Evolutionary conservation across 2,329 filamentous ascomycete species (phyloP).

Genomic region (Dothideomycetes sp.): DNA sequence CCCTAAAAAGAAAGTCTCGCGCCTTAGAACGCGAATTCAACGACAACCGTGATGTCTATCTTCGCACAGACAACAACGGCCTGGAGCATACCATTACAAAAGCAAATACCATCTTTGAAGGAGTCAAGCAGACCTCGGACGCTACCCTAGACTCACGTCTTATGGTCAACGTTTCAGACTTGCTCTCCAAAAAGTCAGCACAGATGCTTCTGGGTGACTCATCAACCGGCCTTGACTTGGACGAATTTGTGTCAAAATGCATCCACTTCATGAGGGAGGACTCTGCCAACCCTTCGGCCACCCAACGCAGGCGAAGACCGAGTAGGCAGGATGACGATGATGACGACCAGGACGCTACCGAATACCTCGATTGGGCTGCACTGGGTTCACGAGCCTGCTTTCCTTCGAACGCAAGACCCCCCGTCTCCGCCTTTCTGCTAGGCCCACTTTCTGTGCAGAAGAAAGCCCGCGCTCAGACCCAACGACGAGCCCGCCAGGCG

Average conservation of each 20-base stretch:
- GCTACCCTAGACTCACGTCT: conserved; percentile 84
- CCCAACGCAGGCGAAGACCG: conserved; percentile 11
- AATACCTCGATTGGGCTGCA: conserved; percentile 74
- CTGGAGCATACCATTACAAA: conserved; percentile 34
- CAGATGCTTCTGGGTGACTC: conserved; percentile 62
- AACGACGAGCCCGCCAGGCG: conserved; percentile 60
- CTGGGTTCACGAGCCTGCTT: conserved; percentile 70
- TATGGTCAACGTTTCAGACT: conserved; percentile 67
- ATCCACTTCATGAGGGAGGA: conserved; percentile 70
- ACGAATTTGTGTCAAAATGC: conserved; percentile 85
- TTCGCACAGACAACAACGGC: conserved; percentile 53
- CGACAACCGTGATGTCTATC: conserved; percentile 61
- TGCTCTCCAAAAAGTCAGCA: conserved; percentile 67
- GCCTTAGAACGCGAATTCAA: conserved; percentile 53
- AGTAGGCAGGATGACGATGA: conserved; percentile 11
- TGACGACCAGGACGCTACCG: conserved; percentile 51
- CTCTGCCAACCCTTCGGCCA: conserved; percentile 31
- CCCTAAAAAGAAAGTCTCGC: conserved; percentile 58
- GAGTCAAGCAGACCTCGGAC: conserved; percentile 72
- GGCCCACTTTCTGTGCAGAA: conserved; percentile 86
- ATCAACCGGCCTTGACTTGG: conserved; percentile 69
- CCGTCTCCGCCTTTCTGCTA: conserved; percentile 72
- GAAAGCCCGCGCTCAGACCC: conserved; percentile 58
- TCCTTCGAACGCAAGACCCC: conserved; percentile 60
- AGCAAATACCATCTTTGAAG: conserved; percentile 50